Evolutionary conservation across 2,329 filamentous ascomycete genomes (phyloP).

Genomic region (Sordariomycetes sp.): DNA sequence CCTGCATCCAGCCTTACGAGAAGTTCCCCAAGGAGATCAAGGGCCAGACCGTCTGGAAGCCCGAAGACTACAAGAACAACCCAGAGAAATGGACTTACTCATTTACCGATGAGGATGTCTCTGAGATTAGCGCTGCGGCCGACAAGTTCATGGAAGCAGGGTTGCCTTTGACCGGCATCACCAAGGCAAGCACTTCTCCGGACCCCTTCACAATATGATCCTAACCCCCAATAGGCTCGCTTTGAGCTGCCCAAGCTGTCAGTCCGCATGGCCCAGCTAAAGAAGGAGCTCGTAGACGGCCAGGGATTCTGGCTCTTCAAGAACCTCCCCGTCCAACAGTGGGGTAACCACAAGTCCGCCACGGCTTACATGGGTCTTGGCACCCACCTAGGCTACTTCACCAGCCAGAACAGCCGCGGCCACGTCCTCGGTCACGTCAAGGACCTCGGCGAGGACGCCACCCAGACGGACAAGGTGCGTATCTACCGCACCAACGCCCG

Average conservation of each 20-base stretch:
- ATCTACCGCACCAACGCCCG: slow-evolving; percentile 80
- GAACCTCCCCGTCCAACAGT: slow-evolving; percentile 65
- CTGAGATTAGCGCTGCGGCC: slow-evolving; percentile 54
- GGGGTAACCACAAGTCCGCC: slow-evolving; percentile 72
- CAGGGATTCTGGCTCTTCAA: slow-evolving; percentile 91
- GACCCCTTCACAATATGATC: too few species aligned
- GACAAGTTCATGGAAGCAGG: slow-evolving; percentile 59
- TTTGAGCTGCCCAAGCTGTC: slow-evolving; percentile 33
- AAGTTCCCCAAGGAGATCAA: slow-evolving; percentile 63
- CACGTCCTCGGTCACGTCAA: slow-evolving; percentile 87
- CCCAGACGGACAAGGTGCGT: slow-evolving; percentile 74
- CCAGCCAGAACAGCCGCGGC: slow-evolving; percentile 75
- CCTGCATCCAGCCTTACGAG: slow-evolving; percentile 53
- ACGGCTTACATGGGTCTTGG: slow-evolving; percentile 87
- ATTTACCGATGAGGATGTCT: slow-evolving; percentile 56
- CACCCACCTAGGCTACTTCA: slow-evolving; percentile 78
- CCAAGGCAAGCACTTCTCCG: slow-evolving; percentile 31
- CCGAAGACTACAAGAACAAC: slow-evolving; percentile 51
- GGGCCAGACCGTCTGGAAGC: slow-evolving; percentile 64
- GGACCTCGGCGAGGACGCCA: slow-evolving; percentile 73
- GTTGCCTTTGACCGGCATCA: slow-evolving; percentile 60
- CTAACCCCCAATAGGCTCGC: slow-evolving; percentile 17
- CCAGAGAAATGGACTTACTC: slow-evolving; percentile 65
- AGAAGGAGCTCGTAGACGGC: slow-evolving; percentile 53
- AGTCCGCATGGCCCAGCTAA: slow-evolving; percentile 21